phyloP scores from a whole-genome alignment of 495 filamentous ascomycete species.

The Bacidia gigantensis region DNA sequence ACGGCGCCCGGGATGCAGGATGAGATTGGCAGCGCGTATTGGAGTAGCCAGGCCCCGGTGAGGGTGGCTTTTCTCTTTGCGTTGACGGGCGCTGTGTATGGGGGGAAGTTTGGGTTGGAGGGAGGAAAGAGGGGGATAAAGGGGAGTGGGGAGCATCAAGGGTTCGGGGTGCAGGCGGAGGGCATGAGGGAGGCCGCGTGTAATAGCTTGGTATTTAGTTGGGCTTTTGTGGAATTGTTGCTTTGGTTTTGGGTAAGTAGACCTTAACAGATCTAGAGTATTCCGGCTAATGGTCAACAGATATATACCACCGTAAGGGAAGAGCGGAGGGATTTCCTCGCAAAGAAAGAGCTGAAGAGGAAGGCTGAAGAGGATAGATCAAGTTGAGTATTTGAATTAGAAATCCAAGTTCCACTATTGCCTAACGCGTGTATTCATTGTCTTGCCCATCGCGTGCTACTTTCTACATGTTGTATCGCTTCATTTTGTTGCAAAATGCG shows the following conservation, averaged over 20 bases:
- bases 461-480: no score
- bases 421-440: no score
- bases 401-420: no score
- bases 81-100: constrained; percentile 56
- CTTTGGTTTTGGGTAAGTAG: constrained; percentile 71
- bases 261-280: neutral
- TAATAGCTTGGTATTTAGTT: constrained; percentile 71
- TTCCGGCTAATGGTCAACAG: constrained; percentile 1
- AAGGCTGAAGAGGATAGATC: constrained; percentile 18
- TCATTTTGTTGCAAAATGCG: no score
- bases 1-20: constrained; percentile 57
- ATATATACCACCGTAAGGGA: constrained; percentile 38
- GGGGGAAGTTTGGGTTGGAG: constrained; percentile 30
- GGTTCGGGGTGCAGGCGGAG: constrained; percentile 7
- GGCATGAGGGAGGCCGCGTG: constrained; percentile 46
- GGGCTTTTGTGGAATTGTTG: constrained; percentile 70
- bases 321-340: constrained; percentile 28
- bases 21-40: constrained; percentile 50
- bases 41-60: constrained; percentile 55
- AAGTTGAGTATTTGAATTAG: neutral
- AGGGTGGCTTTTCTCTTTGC: constrained; percentile 52
- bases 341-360: constrained; percentile 22
- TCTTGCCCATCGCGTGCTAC: no score
- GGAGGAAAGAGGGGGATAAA: constrained; percentile 19
- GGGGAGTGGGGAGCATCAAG: neutral